Evolutionary conservation across 2,329 filamentous ascomycete genomes (phyloP), one percentile per base, ranked within the genome.

Genomic region (Fusarium sp.): DNA sequence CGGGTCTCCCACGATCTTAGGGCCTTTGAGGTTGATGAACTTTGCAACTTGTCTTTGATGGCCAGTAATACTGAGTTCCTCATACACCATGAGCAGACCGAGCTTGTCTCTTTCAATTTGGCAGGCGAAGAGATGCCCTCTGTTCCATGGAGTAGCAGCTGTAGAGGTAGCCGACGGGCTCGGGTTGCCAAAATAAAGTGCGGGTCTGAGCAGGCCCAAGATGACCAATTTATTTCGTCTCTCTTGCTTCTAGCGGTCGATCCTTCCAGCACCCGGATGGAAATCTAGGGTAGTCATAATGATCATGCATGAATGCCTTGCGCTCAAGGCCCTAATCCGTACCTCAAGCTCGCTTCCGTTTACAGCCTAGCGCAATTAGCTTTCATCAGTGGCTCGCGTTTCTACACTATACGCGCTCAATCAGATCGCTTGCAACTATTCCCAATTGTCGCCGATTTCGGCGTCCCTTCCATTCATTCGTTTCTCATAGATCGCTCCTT

Each of bases 261-360:
- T 37, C 10, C 32, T 18, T n/a, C 32, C 4, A 34, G 3, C 14
- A 4, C 16, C 9, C 16, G 1, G 8, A 32, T 4, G 27, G 12
- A 28, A n/a, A 42, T 72, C 7, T 56, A 72, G 69, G 69, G 69
- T 72, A 72, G 45, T 2, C 6, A 40, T 37, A 20, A n/a, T 4
- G 21, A 7, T 1, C 5, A 63, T 40, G 49, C 14, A 30, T 1
- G 5, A 49, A 7, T 58, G 71, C 63, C 71, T 73, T 72, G 63
- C 57, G 59, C 63, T 7, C 60, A 18, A 68, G 71, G 71, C 59
- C 54, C 18, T 3, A 59, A 20, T 21, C 1, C 2, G 2, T 0
- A 41, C 27, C 6, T n/a, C 10, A 68, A 73, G 71, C 68, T 73
- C 7, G 0, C 18, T 51, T 69, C 58, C 63, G 27, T 32, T 49